Evolutionary conservation across 2,329 filamentous ascomycete genomes (phyloP).

Genomic region (Aspergillus terreus): DNA sequence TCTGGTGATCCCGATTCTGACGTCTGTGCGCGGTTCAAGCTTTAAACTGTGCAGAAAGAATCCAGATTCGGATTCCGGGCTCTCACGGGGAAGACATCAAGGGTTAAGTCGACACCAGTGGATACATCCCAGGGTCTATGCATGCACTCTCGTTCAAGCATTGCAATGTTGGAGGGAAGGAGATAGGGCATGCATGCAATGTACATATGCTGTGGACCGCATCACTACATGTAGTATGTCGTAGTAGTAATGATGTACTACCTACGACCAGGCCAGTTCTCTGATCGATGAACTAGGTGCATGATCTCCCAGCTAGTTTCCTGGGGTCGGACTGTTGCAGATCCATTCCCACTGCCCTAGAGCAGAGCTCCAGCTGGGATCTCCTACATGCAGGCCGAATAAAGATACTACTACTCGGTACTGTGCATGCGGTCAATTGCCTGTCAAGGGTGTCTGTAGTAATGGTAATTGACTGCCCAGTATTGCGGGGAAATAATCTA

Average conservation of each 20-base stretch:
- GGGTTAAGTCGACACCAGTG: conserved; percentile 1
- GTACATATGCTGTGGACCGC: neutral
- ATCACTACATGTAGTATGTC: neutral
- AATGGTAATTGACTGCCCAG: neutral
- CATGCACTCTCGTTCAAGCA: neutral
- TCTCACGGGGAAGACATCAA: neutral
- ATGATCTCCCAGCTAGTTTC: neutral
- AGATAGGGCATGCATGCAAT: neutral
- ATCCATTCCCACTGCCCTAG: neutral
- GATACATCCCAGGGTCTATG: conserved; percentile 7
- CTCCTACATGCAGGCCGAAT: neutral
- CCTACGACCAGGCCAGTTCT: neutral
- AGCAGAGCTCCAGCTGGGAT: neutral
- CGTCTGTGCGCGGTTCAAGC: conserved; percentile 18
- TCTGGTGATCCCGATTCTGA: conserved; percentile 3
- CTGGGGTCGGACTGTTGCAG: neutral
- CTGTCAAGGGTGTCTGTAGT: neutral
- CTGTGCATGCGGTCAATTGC: neutral
- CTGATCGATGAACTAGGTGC: neutral
- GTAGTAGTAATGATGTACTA: neutral
- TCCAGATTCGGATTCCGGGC: neutral
- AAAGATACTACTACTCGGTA: neutral
- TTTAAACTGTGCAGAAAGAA: conserved; percentile 14
- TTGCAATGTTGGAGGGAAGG: neutral
- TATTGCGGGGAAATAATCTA: too few species aligned